Percentiles rank a stretch among this genome's conserved stretches.
Evolutionary conservation across 768 basidiomycete genomes (phyloP).

Genomic region (Paxillus rubicundulus): DNA sequence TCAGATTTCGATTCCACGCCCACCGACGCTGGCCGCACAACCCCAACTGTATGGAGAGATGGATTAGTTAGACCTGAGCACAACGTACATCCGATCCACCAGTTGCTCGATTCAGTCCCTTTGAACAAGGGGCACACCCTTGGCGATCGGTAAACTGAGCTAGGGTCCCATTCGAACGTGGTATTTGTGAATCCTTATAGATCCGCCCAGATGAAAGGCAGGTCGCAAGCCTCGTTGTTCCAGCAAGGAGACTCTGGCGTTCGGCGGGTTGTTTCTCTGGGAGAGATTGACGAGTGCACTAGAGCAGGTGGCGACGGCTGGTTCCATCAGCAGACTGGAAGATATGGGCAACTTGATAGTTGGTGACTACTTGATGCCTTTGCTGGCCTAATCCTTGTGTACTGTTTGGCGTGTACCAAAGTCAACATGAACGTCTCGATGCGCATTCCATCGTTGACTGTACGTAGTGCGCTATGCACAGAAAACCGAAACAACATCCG

Average conservation of each 20-base stretch:
- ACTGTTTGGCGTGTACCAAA: too few relatives aligned
- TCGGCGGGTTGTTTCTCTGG: not conserved
- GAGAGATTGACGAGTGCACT: not conserved
- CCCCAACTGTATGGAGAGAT: not conserved
- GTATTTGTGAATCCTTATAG: not conserved
- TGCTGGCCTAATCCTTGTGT: too few relatives aligned
- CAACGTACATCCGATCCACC: not conserved
- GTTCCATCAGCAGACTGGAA: not conserved
- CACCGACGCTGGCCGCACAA: not conserved
- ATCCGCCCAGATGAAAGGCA: constrained; percentile 14
- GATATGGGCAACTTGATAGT: too few relatives aligned
- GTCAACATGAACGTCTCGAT: not conserved
- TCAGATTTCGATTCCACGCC: too few relatives aligned
- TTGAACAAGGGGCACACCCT: not conserved
- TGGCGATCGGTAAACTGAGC: not conserved
- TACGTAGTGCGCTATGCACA: not conserved
- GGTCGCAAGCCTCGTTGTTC: constrained; percentile 5
- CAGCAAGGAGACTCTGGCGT: not conserved
- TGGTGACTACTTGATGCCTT: too few relatives aligned
- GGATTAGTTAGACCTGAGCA: not conserved
- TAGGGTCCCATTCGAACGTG: not conserved
- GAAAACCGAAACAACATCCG: not conserved
- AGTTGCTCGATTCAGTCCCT: not conserved
- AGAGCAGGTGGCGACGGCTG: not conserved
- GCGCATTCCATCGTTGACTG: not conserved